Conservation (phyloP, 257 asterid species). For the Sherardia arvensis region DNA sequence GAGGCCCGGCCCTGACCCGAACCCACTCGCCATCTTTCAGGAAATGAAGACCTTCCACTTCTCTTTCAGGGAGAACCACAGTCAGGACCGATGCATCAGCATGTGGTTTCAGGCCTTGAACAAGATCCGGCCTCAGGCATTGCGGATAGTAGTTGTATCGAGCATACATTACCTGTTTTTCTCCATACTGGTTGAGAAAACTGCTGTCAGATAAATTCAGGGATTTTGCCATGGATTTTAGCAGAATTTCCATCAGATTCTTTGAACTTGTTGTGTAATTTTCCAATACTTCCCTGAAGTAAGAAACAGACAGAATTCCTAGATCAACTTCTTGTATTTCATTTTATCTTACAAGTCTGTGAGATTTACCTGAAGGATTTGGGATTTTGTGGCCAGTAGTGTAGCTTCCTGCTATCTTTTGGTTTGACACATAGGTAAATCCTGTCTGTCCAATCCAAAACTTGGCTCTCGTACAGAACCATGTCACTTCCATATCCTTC, state of each 20-base stretch:
- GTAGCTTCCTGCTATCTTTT: slow-evolving; percentile 21
- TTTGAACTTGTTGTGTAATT: slow-evolving; percentile 24
- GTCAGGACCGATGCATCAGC: slow-evolving; percentile 57
- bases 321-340: neutral
- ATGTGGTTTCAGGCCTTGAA: slow-evolving; percentile 63
- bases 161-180: slow-evolving; percentile 18
- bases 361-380: slow-evolving; percentile 32
- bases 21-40: slow-evolving; percentile 46
- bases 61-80: slow-evolving; percentile 46
- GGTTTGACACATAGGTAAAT: slow-evolving; percentile 45
- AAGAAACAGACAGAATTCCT: neutral
- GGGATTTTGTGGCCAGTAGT: slow-evolving; percentile 55
- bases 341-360: neutral
- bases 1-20: slow-evolving; percentile 36
- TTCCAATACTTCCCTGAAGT: slow-evolving; percentile 25
- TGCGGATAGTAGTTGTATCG: slow-evolving; percentile 69
- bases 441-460: slow-evolving; percentile 65
- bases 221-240: slow-evolving; percentile 42
- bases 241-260: slow-evolving; percentile 18
- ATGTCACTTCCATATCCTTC: slow-evolving; percentile 60
- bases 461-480: slow-evolving; percentile 40
- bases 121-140: slow-evolving; percentile 50
- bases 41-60: slow-evolving; percentile 63
- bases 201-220: slow-evolving; percentile 33
- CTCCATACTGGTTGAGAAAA: slow-evolving; percentile 39